Base-by-base conservation (phyloP, 768 basidiomycete species). In the Tylopilus balloui region DNA sequence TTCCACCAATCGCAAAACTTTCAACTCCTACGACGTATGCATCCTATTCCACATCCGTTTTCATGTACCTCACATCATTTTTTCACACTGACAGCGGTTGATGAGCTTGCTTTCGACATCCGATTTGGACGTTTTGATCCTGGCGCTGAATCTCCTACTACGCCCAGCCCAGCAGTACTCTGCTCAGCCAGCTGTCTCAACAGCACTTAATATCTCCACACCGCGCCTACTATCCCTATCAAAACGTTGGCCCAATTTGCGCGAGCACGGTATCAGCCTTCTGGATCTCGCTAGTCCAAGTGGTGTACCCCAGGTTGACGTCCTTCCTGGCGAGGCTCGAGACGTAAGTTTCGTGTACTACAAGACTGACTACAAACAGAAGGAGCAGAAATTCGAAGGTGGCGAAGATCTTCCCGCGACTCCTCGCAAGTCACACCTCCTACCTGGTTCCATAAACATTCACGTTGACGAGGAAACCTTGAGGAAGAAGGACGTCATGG, bases 151-250 rank as follows among this genome's bases (percentile, higher is more conserved):
- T 57, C 79, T 97, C 39, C 74, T 96, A 42, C 79, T 97, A 24
- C 87, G 96, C 27, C 94, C 95, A 2, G 85, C 92, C 4, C 94
- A 97, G 62, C 94, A 97, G 64, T 98, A 96, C 66, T 92, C 90
- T 8, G 81, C 85, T 13, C 86, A 91, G 59, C 86, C 88, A 9
- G 82, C 90, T 12, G 84, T 94, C 44, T 86, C 89, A 34, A 81
- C 87, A 56, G 83, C 84, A 1, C 77, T 90, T n/a, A 86, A 78
- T 67, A 86, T 88, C 50, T 91, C 85, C 29, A 88, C 84, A 3
- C 78, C 83, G 48, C 86, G 89, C 44, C 76, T 97, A 12, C 80
- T 88, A 52, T 84, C 86, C 19, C 80, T 98, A 28, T 85, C 87
- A 8, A 89, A 86, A 58, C 81, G 88, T 45, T 94, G 91, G 88